Conservation (phyloP, 371 early-diverging fungal species). For the Zychaea mexicana region DNA sequence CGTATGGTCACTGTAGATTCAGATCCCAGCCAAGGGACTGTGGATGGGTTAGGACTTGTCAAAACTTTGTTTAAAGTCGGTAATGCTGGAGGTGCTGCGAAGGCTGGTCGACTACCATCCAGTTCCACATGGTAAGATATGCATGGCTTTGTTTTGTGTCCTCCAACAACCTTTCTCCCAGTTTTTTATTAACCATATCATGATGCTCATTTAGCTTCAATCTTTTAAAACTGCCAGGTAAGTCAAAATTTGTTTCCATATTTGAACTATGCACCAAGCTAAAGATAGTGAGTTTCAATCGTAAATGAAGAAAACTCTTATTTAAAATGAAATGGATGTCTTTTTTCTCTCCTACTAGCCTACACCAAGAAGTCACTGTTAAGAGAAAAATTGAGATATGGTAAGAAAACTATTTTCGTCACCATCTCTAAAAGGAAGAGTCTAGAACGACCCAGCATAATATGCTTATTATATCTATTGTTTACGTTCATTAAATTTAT, state of each 20-base stretch:
- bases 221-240: constrained; percentile 84
- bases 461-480: constrained; percentile 3
- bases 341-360: too few species aligned
- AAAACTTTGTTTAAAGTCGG: constrained; percentile 53
- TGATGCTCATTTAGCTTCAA: constrained; percentile 76
- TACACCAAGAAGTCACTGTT: constrained; percentile 57
- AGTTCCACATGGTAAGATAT: constrained; percentile 57
- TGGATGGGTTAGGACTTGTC: constrained; percentile 26
- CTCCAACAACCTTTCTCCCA: too few species aligned
- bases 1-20: constrained; percentile 51
- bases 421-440: neutral
- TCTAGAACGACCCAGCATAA: neutral
- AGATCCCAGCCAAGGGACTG: constrained; percentile 6
- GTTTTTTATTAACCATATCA: too few species aligned
- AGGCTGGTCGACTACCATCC: constrained; percentile 54
- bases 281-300: too few species aligned
- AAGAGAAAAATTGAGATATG: constrained; percentile 56
- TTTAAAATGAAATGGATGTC: too few species aligned
- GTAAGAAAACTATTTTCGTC: too few species aligned
- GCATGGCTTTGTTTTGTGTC: too few species aligned
- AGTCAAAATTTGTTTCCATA: too few species aligned
- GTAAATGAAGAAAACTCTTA: too few species aligned
- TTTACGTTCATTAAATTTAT: too few species aligned
- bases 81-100: constrained; percentile 12
- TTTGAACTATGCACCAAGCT: too few species aligned